Percentiles rank a stretch among this genome's conserved stretches.
phyloP scores from a whole-genome alignment of 495 filamentous ascomycete species.

The Pyrenula aspistea region DNA sequence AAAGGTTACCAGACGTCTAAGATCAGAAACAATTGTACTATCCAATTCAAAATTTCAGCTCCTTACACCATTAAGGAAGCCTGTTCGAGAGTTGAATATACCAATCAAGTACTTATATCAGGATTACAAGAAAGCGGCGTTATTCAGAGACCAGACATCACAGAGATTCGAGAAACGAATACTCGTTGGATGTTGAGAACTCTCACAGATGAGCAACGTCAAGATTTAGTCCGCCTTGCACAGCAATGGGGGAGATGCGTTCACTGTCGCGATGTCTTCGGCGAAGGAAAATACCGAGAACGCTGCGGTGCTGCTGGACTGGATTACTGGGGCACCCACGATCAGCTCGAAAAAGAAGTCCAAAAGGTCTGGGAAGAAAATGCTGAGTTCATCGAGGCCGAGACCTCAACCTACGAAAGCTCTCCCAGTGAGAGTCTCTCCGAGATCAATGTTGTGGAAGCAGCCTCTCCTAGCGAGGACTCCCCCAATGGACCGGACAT shows the following conservation, averaged over 20 bases:
- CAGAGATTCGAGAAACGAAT: not conserved
- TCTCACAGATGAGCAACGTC: not conserved
- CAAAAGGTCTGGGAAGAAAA: slow-evolving; percentile 42
- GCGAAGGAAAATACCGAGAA: not conserved
- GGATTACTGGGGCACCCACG: not conserved
- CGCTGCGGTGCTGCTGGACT: not conserved
- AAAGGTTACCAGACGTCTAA: not conserved
- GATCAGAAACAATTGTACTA: not conserved
- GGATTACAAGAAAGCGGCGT: not conserved
- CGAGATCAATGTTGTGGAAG: too few species aligned
- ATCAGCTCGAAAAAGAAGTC: not conserved
- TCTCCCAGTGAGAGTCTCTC: too few species aligned
- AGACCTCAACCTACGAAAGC: too few species aligned
- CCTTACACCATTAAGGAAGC: not conserved
- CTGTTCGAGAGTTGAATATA: not conserved
- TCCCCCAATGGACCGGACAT: too few species aligned
- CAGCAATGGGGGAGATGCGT: not conserved
- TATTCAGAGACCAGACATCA: not conserved
- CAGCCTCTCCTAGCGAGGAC: too few species aligned
- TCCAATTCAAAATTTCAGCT: not conserved
- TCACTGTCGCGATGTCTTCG: not conserved
- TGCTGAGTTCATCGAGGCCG: too few species aligned
- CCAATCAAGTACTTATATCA: not conserved
- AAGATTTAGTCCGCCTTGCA: not conserved
- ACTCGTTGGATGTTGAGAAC: not conserved